Evolutionary conservation across 2,329 filamentous ascomycete species (phyloP).

Genomic region (Fusarium solani-melongenae): DNA sequence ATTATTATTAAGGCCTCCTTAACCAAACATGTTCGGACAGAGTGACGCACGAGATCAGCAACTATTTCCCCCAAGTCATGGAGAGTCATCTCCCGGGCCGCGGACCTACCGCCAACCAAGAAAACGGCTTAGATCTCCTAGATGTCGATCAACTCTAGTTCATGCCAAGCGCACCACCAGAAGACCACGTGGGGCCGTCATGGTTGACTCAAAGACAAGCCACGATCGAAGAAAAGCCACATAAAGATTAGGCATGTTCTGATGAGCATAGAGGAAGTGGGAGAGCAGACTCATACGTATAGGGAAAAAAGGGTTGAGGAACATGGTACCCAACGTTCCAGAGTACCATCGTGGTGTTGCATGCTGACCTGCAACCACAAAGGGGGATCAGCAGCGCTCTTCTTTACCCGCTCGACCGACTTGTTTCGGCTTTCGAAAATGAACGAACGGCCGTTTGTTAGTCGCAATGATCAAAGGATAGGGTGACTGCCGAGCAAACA

Average conservation of each 20-base stretch:
- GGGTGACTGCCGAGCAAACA: background rate
- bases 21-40: background rate
- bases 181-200: slow-evolving; percentile 1
- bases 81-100: slow-evolving; percentile 13
- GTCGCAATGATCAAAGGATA: background rate
- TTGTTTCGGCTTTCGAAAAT: background rate
- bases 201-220: background rate
- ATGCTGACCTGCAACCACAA: background rate
- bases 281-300: background rate
- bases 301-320: background rate
- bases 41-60: slow-evolving; percentile 3
- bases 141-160: background rate
- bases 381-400: background rate
- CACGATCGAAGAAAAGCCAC: background rate
- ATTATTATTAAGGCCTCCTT: background rate
- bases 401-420: background rate
- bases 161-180: background rate
- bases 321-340: background rate
- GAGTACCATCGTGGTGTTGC: background rate
- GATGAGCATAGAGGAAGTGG: too few species aligned
- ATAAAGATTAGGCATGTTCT: background rate
- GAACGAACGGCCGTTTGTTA: background rate
- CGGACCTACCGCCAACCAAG: slow-evolving; percentile 1
- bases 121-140: background rate
- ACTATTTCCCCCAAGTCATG: background rate